Base-by-base conservation (phyloP, 495 filamentous ascomycete species). In the Cercophora samala region DNA sequence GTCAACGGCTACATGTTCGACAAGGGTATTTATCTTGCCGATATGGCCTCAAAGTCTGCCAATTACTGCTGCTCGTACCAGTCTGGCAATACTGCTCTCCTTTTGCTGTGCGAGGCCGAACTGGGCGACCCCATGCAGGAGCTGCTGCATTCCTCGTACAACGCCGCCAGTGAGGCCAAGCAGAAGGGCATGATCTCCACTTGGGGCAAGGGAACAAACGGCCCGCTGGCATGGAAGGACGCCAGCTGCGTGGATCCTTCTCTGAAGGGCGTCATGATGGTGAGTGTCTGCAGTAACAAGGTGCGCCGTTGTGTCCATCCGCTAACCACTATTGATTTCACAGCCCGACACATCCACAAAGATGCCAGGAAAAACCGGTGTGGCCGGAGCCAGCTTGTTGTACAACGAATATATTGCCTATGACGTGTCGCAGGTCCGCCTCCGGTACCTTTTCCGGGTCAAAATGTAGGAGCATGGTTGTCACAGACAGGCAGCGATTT, bases 21-120 rank as follows among this genome's bases (percentile, higher is more conserved):
- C 68, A 93, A 95, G 74, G 93, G 93, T n/a, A 87, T 96, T 55
- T 96, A 97, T 73, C 82, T 96, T 1, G 92, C 93, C 15, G 93
- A 97, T 72, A 90, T 91, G 77, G 89, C 86, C 59, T 83, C 68
- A 85, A 84, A 83, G 76, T 92, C 89, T 4, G 91, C 92, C 22
- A 86, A 87, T 67, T 97, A 96, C 78, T 95, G 91, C 74, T 83
- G 75, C 63, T 66, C 83, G 1, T 65, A 68, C 42, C 72, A 68
- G 15, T 84, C 82, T 11, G 77, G 79, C 46, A 80, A 80, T 46
- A 79, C 79, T 6, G 87, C 82, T 3, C 78, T 90, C 4, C 73
- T 90, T 0, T 78, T 96, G 19, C 86, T 95, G 1, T 93, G 91
- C 74, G 91, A 95, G 64, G 90, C 88, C 4, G 90, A 93, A 75